phyloP scores from a whole-genome alignment of 2,329 filamentous ascomycete species.

The Blastomyces emzantsi region DNA sequence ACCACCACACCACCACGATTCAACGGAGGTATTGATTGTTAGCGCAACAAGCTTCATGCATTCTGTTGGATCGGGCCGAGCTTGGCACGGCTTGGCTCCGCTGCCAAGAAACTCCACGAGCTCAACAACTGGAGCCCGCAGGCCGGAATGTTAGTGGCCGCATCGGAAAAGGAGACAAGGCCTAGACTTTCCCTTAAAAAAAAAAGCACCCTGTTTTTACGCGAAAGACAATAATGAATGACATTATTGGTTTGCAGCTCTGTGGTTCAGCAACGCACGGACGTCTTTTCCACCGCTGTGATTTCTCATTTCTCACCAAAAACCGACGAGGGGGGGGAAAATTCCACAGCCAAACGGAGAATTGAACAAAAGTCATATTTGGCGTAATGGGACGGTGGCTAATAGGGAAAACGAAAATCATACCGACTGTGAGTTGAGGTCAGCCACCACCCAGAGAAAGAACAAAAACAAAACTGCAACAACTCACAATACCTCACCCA shows the following conservation, averaged over 20 bases:
- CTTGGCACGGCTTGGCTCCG: neutral
- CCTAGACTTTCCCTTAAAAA: neutral
- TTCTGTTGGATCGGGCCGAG: neutral
- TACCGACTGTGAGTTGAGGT: neutral
- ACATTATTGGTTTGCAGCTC: neutral
- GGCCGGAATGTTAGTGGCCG: neutral
- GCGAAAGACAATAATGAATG: neutral
- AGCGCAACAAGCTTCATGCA: neutral
- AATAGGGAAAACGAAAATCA: neutral
- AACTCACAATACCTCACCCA: neutral
- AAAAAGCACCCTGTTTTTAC: neutral
- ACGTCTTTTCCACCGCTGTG: neutral
- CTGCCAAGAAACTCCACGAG: constrained; percentile 4
- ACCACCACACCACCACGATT: neutral
- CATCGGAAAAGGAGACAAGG: neutral
- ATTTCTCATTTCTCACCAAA: neutral
- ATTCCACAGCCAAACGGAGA: constrained; percentile 1
- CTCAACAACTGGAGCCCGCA: neutral
- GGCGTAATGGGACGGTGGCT: neutral
- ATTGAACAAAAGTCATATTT: neutral
- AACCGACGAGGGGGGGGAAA: neutral
- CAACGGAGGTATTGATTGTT: neutral
- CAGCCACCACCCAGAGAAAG: neutral
- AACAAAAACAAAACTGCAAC: neutral
- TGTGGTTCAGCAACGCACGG: neutral